Conservation (phyloP, 495 filamentous ascomycete genomes). For the Podospora conica region DNA sequence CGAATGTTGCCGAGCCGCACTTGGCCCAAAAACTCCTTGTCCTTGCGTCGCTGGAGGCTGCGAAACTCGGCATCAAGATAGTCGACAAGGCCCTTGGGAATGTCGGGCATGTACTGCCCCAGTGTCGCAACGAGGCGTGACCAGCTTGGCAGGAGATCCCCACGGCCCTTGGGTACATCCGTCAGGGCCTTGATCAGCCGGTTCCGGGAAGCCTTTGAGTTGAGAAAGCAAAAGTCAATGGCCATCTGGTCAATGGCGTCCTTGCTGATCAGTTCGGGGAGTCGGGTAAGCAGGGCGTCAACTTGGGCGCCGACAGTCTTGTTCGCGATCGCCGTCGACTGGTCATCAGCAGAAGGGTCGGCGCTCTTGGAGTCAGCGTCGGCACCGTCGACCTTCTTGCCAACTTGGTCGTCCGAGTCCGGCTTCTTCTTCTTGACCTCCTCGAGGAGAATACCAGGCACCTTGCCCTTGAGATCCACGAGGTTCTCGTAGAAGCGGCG, state of each 20-base stretch:
- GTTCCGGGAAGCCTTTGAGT: constrained; percentile 96
- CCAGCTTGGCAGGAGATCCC: constrained; percentile 87
- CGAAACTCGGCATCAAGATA: constrained; percentile 97
- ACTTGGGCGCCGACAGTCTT: constrained; percentile 97
- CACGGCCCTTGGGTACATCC: constrained; percentile 87
- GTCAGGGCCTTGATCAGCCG: constrained; percentile 87
- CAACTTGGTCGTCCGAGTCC: constrained; percentile 60
- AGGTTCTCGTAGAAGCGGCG: constrained; percentile 96
- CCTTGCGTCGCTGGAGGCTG: constrained; percentile 94
- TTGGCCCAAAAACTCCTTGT: constrained; percentile 93
- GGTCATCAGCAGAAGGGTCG: constrained; percentile 61
- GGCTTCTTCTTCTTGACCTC: constrained; percentile 92
- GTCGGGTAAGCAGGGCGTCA: constrained; percentile 77
- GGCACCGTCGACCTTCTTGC: constrained; percentile 46
- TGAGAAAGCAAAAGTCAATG: constrained; percentile 95
- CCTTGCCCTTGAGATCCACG: constrained; percentile 89
- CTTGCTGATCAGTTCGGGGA: constrained; percentile 85
- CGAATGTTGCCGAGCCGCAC: constrained; percentile 92
- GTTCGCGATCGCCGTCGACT: constrained; percentile 90
- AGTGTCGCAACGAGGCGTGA: constrained; percentile 89
- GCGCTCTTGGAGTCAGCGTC: constrained; percentile 42
- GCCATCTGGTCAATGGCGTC: constrained; percentile 88
- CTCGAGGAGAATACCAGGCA: constrained; percentile 86
- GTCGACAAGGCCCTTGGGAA: constrained; percentile 84
- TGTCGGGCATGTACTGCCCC: constrained; percentile 86